Base-by-base conservation (phyloP, 2,329 filamentous ascomycete species). In the Aspergillus latus region DNA sequence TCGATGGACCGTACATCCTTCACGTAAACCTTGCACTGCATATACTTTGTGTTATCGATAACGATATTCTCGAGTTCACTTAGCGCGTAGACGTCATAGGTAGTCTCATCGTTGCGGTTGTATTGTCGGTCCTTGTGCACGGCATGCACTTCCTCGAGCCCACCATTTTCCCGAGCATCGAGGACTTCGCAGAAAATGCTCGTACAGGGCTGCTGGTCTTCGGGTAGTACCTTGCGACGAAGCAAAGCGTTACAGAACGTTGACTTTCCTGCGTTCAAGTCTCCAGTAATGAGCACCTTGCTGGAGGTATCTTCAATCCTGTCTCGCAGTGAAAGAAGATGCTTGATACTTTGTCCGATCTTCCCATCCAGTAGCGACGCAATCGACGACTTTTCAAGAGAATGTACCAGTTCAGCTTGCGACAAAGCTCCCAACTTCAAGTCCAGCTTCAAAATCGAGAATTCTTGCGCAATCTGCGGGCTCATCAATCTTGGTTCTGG, bases 211-310 rank as follows among this genome's bases (percentile, higher is more conserved):
- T 97, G 94, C 73, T 99, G 93, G 66, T 99, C 94, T 74, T 97
- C 94, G 0, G 94, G 94, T 3, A 99, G 77, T 29, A 99, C 84
- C 74, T 97, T 97, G 60, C 92, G 86, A 59, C 94, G 88, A 39
- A 99, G 77, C 2, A 99, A 79, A n/a, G 94, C 94, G 74, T 99
- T 99, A 78, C 94, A 99, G 67, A 99, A 99, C 0, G 94, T 99
- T 3, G 94, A 99, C 72, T 99, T 99, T 69, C 94, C 94, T 6
- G 94, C 93, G 69, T 99, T 99, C 52, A 99, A 76, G 71, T 99
- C 94, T 68, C 94, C 94, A 0, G 94, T 99, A 15, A 99, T 87
- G 56, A 99, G 77, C 1, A 99, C 93, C 73, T 99, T 99, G 76
- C 93, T 97, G 4, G 93, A 90, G 0, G 91, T 97, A 73, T 99